These are phyloP conservation scores for Myxozyma udenii DNA, from an alignment of 805 yeast species.

Conservation along the genomic window DNA sequence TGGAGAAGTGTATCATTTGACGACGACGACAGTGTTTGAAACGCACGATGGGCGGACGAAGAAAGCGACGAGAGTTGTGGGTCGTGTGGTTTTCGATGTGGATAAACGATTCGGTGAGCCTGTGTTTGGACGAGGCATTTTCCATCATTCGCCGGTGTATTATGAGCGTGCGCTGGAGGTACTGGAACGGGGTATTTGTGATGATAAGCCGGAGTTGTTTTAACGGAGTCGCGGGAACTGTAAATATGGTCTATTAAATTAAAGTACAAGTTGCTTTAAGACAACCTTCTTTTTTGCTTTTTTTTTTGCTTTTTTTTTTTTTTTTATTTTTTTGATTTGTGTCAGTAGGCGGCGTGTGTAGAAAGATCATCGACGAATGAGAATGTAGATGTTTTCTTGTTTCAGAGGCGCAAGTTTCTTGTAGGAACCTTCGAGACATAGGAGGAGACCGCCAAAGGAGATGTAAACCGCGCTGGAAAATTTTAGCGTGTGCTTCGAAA, in stretches of 20 bases:
- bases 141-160: conserved; percentile 39
- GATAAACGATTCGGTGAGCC: conserved; percentile 38
- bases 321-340: conserved; percentile 3
- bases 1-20: conserved; percentile 37
- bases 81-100: conserved; percentile 35
- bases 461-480: conserved; percentile 74
- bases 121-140: conserved; percentile 36
- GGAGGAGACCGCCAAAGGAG: conserved; percentile 90
- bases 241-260: background rate
- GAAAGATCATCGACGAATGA: conserved; percentile 63
- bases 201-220: conserved; percentile 10
- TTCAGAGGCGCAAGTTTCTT: conserved; percentile 82
- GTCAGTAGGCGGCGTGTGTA: background rate
- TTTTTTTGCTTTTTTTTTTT: conserved; percentile 1
- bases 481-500: background rate
- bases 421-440: conserved; percentile 93
- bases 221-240: background rate
- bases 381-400: conserved; percentile 88
- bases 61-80: conserved; percentile 35
- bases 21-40: conserved; percentile 35
- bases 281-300: too few relatives aligned
- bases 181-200: conserved; percentile 34
- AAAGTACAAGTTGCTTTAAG: too few relatives aligned
- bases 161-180: conserved; percentile 37
- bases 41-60: conserved; percentile 32